phyloP scores from a whole-genome alignment of 306 rosid genomes.

The Quercus engelmannii region DNA sequence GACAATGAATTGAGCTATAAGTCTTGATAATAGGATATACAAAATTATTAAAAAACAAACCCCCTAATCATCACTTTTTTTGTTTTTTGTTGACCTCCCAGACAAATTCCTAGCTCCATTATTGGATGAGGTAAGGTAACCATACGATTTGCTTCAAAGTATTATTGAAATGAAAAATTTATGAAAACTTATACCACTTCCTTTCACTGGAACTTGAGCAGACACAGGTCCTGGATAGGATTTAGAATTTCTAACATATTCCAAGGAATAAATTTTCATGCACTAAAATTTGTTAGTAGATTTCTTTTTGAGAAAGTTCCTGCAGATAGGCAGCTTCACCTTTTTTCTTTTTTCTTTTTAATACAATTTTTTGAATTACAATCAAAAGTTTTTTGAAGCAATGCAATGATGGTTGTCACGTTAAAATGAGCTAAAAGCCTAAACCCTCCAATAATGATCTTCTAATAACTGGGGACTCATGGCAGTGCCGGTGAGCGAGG shows the following conservation, averaged over 20 bases:
- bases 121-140: not conserved
- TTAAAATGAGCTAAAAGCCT: not conserved
- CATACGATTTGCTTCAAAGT: not conserved
- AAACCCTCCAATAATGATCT: not conserved
- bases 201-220: not conserved
- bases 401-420: not conserved
- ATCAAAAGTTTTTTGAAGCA: not conserved
- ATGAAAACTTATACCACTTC: not conserved
- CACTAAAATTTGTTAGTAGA: not conserved
- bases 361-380: not conserved
- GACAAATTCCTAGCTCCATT: not conserved
- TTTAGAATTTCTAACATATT: not conserved
- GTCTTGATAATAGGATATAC: too few species aligned
- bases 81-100: too few species aligned
- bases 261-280: not conserved
- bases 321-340: not conserved
- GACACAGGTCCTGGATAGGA: not conserved
- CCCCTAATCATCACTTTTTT: too few species aligned
- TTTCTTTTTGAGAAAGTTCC: not conserved
- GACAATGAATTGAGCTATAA: too few species aligned
- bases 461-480: not conserved
- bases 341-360: too few species aligned
- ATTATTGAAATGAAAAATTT: not conserved
- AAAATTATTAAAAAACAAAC: too few species aligned
- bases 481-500: too few species aligned